phyloP scores from a whole-genome alignment of 345 rosid species.

The Corchorus capsularis region DNA sequence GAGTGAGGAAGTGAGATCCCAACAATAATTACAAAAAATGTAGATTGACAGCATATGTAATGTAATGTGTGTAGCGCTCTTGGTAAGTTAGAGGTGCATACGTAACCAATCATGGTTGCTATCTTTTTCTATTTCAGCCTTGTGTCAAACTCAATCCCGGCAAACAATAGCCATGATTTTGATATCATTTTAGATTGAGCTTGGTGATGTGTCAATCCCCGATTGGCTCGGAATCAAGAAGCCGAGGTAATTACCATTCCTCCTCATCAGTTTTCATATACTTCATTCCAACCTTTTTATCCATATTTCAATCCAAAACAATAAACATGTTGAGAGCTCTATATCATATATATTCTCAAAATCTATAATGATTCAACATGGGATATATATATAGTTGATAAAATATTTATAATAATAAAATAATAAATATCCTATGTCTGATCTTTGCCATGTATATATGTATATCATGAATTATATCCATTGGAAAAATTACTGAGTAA shows the following conservation, averaged over 20 bases:
- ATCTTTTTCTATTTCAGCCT: not conserved
- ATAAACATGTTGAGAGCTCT: not conserved
- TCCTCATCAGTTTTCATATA: not conserved
- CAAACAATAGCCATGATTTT: not conserved
- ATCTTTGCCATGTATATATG: too few relatives aligned
- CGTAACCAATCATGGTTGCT: not conserved
- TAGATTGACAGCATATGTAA: slow-evolving; percentile 10
- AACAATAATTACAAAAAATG: slow-evolving; percentile 13
- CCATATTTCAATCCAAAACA: not conserved
- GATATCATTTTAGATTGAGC: slow-evolving; percentile 27
- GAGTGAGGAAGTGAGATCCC: not conserved
- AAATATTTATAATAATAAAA: too few relatives aligned
- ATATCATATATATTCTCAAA: too few relatives aligned
- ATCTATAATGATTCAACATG: not conserved
- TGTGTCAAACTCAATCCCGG: not conserved
- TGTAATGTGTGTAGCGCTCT: not conserved
- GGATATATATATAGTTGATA: too few relatives aligned
- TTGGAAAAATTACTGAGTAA: too few relatives aligned
- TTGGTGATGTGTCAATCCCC: slow-evolving; percentile 25
- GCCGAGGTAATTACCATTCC: not conserved
- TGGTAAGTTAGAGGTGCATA: not conserved
- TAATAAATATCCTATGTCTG: too few relatives aligned
- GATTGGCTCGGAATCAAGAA: slow-evolving; percentile 22
- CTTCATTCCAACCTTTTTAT: not conserved
- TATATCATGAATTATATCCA: too few relatives aligned